A percentile compares a stretch with the other conserved stretches of the same genome.
Evolutionary conservation across 2,329 filamentous ascomycete species (phyloP).

Genomic region (Magnaporthiopsis incrustans): DNA sequence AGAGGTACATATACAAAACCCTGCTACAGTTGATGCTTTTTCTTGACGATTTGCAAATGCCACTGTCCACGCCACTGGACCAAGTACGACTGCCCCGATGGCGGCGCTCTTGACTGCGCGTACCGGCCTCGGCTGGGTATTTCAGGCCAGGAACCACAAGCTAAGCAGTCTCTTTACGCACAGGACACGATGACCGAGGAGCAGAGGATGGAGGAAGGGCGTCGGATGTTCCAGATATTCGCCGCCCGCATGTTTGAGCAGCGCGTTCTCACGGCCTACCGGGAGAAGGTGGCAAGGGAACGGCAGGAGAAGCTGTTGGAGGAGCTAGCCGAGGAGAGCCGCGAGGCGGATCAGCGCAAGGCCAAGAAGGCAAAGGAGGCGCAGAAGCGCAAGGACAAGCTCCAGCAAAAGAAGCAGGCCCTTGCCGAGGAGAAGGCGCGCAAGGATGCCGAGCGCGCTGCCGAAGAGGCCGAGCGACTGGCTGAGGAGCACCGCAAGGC

Average conservation of each 20-base stretch:
- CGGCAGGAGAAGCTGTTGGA: constrained; percentile 85
- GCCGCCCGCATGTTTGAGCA: constrained; percentile 99
- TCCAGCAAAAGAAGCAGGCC: constrained; percentile 77
- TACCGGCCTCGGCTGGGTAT: background rate
- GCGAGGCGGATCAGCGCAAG: constrained; percentile 68
- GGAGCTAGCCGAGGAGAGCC: constrained; percentile 80
- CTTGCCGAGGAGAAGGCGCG: constrained; percentile 86
- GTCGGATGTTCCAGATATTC: constrained; percentile 99
- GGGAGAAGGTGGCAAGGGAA: constrained; percentile 91
- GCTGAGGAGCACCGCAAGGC: constrained; percentile 69
- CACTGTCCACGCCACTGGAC: constrained; percentile 6
- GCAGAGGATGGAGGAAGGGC: constrained; percentile 97
- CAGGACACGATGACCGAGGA: constrained; percentile 97
- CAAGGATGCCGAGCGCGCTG: constrained; percentile 81
- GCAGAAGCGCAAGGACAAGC: constrained; percentile 92
- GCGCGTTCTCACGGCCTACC: constrained; percentile 90
- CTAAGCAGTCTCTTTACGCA: constrained; percentile 34
- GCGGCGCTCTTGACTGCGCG: background rate
- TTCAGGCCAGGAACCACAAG: constrained; percentile 9
- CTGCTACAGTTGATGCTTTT: background rate
- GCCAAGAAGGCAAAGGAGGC: constrained; percentile 92
- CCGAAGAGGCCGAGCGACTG: constrained; percentile 70
- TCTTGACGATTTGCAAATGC: constrained; percentile 1
- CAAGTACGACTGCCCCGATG: background rate
- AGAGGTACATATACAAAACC: constrained; percentile 43